Percentiles rank a stretch among this genome's conserved stretches.
Conservation (phyloP, 2,329 filamentous ascomycete genomes). For the Penicillium sp. region DNA sequence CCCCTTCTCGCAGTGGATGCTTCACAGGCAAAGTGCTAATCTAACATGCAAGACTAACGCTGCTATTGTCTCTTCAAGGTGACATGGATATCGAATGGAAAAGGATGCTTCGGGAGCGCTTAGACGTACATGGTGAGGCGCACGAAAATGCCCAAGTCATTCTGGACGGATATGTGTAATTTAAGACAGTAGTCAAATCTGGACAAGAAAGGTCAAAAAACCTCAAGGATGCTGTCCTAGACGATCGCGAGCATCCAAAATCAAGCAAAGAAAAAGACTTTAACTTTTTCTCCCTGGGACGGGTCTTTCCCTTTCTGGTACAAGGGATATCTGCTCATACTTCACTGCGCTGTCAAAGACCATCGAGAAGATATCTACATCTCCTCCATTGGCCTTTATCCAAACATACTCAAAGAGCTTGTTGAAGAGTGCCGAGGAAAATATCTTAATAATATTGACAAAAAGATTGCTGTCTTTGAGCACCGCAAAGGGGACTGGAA, state of each 20-base stretch:
- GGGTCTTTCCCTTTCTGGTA: constrained; percentile 17
- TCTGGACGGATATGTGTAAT: constrained; percentile 18
- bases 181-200: constrained; percentile 16
- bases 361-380: constrained; percentile 13
- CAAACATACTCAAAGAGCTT: constrained; percentile 23
- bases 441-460: constrained; percentile 26
- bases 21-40: too few species aligned
- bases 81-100: constrained; percentile 22
- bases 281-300: constrained; percentile 17
- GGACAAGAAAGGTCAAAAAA: constrained; percentile 16
- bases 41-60: too few species aligned
- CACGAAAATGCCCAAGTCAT: constrained; percentile 15
- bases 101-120: constrained; percentile 15
- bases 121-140: constrained; percentile 12
- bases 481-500: constrained; percentile 20
- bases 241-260: neutral
- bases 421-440: constrained; percentile 24
- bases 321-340: constrained; percentile 22
- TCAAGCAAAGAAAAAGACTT: constrained; percentile 11
- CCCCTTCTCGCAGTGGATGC: too few species aligned
- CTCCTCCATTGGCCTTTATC: constrained; percentile 16
- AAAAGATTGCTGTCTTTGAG: constrained; percentile 25
- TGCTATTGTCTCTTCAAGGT: too few species aligned
- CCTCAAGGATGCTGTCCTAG: constrained; percentile 8
- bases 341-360: constrained; percentile 15